These are phyloP conservation scores for Bifiguratus adelaidae DNA, from an alignment of 192 early-diverging fungal species.

Conservation along the genomic window DNA sequence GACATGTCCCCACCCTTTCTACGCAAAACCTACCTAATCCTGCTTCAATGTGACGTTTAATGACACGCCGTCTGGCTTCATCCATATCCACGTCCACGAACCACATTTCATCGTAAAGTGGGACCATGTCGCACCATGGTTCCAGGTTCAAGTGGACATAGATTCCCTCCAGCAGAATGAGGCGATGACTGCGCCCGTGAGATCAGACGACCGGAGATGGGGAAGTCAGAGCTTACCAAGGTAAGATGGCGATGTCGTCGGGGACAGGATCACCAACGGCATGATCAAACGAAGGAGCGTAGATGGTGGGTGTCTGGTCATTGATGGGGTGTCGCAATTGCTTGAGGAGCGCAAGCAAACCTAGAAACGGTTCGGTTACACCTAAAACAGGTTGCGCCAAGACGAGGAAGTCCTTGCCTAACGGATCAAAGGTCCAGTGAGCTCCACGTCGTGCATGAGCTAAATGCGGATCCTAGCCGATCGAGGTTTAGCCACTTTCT, in stretches of 20 bases:
- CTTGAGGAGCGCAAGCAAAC: conserved; percentile 7
- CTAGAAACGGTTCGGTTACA: neutral
- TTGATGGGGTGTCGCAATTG: conserved; percentile 5
- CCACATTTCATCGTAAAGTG: conserved; percentile 29
- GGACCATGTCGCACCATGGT: conserved; percentile 27
- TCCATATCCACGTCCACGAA: conserved; percentile 19
- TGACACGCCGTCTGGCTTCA: conserved; percentile 23
- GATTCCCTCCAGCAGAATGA: conserved; percentile 43
- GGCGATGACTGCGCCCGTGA: conserved; percentile 10
- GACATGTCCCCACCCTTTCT: too few relatives aligned
- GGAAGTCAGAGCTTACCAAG: conserved; percentile 3
- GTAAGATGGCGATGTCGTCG: conserved; percentile 23
- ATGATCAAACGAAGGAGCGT: conserved; percentile 37
- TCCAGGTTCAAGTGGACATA: conserved; percentile 27
- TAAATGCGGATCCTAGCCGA: neutral
- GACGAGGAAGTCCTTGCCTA: conserved; percentile 4
- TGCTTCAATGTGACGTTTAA: conserved; percentile 25
- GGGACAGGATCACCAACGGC: conserved; percentile 31
- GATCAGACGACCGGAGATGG: neutral
- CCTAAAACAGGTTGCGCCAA: neutral
- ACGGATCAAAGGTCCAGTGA: conserved; percentile 39
- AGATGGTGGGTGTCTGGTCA: neutral
- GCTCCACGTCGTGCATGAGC: conserved; percentile 35
- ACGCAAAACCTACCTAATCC: conserved; percentile 23
- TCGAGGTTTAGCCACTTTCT: neutral